Evolutionary conservation across 2,329 filamentous ascomycete genomes (phyloP).

Genomic region (Aspergillaceae sp.): DNA sequence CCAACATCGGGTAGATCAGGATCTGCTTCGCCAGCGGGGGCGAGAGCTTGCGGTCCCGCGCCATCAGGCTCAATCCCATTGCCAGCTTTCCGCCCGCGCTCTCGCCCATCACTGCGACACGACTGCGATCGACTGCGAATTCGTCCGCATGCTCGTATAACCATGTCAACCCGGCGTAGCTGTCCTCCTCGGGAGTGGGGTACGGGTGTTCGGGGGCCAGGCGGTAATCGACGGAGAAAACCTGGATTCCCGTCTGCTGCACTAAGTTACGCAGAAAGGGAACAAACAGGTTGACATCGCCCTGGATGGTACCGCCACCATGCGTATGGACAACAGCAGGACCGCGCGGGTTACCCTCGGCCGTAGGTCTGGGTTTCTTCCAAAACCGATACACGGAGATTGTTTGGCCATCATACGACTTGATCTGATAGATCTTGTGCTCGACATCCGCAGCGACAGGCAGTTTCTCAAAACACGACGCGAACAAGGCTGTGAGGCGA

Average conservation of each 20-base stretch:
- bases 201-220: slow-evolving; percentile 17
- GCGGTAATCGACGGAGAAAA: slow-evolving; percentile 21
- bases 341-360: neutral
- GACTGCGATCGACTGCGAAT: slow-evolving; percentile 34
- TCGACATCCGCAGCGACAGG: slow-evolving; percentile 11
- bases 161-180: slow-evolving; percentile 28
- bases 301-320: slow-evolving; percentile 18
- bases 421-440: slow-evolving; percentile 8
- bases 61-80: slow-evolving; percentile 31
- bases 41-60: slow-evolving; percentile 23
- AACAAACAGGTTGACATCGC: slow-evolving; percentile 8
- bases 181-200: slow-evolving; percentile 16
- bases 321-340: slow-evolving; percentile 18
- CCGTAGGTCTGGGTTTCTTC: slow-evolving; percentile 3
- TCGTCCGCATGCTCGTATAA: slow-evolving; percentile 28
- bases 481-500: slow-evolving; percentile 5
- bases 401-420: slow-evolving; percentile 12
- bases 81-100: slow-evolving; percentile 39
- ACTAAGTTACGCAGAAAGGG: slow-evolving; percentile 9
- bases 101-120: slow-evolving; percentile 36
- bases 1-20: slow-evolving; percentile 42
- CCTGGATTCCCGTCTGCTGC: slow-evolving; percentile 10
- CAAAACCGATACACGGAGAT: slow-evolving; percentile 13
- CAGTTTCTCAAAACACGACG: slow-evolving; percentile 5
- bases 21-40: slow-evolving; percentile 34